phyloP scores from a whole-genome alignment of 441 rosid species.

The Jatropha podagrica region DNA sequence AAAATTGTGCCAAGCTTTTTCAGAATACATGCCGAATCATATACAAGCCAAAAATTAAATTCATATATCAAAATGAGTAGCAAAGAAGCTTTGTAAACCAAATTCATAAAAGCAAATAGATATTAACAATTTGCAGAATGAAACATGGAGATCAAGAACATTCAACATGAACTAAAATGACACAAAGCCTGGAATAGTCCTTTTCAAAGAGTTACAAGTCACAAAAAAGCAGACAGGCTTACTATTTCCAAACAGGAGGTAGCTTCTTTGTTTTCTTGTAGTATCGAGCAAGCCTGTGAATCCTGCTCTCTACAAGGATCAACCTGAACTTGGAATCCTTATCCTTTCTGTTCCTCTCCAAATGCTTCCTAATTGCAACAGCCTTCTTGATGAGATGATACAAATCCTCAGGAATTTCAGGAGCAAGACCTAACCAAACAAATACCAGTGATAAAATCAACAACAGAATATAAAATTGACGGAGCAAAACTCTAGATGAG shows the following conservation, averaged over 20 bases:
- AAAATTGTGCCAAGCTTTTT: too few species aligned
- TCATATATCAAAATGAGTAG: background rate
- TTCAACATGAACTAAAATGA: background rate
- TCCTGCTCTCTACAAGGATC: slow-evolving; percentile 82
- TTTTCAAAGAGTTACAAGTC: background rate
- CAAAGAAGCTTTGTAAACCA: background rate
- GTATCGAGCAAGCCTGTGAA: slow-evolving; percentile 74
- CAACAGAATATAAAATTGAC: background rate
- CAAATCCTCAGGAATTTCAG: slow-evolving; percentile 78
- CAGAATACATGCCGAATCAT: background rate
- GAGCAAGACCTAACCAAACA: slow-evolving; percentile 47
- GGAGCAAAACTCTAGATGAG: background rate
- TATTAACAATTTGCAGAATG: background rate
- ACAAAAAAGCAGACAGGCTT: background rate
- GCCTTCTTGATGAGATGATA: slow-evolving; percentile 80
- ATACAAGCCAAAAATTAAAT: background rate
- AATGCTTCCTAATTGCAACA: slow-evolving; percentile 74
- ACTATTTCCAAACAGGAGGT: slow-evolving; percentile 80
- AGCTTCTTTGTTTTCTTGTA: slow-evolving; percentile 86
- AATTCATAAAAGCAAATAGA: background rate
- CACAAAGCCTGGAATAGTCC: background rate
- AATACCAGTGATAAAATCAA: background rate
- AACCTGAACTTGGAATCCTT: slow-evolving; percentile 80
- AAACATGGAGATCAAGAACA: background rate
- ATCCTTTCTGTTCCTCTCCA: slow-evolving; percentile 85